Base-by-base conservation (phyloP, 108 stramenopile species). In the Hondaea fermentalgiana region DNA sequence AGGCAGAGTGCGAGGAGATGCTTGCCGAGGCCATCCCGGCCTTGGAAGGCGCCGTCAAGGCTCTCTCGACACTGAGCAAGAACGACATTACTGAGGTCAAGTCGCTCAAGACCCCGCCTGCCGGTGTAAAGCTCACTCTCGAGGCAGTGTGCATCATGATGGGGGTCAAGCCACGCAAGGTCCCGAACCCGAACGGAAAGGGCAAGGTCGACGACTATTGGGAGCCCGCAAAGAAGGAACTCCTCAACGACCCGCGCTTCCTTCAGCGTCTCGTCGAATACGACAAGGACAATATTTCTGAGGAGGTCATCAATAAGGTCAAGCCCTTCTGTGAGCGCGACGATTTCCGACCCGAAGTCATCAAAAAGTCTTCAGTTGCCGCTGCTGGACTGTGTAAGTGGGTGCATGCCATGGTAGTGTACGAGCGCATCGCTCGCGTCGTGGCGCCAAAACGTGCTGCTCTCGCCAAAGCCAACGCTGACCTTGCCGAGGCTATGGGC, bases 11-110 rank as follows among this genome's bases (percentile, higher is more conserved):
- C 42, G 93, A 94, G 89, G 90, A 58, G 8, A 95, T 95, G 49
- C 89, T 96, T 23, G 95, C 93, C 60, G 92, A 95, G 88, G 95
- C 95, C 17, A 93, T 93, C 72, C 95, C 95, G 3, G 94, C 94
- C 28, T 91, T 96, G 49, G 89, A 93, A 72, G 92, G 89, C 12
- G 95, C 95, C 44, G 94, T 95, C 92, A 88, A 91, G 64, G 95
- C 95, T 10, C 71, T 96, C 69, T 91, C 94, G 45, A 92, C 94
- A 5, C 91, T 96, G 44, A 93, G 94, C 88, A 89, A 92, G 90
- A 93, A 91, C 55, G 94, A 95, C 28, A 92, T 96, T 42, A 92
- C 92, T 17, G 92, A 90, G 83, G 95, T 95, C 87, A 96, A 95
- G 90, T 92, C 91, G n/a, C 93, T 96, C 94, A 72, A 72, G 44